Base-by-base conservation (phyloP, 179 eudicot species). In the Beta macrorhiza region DNA sequence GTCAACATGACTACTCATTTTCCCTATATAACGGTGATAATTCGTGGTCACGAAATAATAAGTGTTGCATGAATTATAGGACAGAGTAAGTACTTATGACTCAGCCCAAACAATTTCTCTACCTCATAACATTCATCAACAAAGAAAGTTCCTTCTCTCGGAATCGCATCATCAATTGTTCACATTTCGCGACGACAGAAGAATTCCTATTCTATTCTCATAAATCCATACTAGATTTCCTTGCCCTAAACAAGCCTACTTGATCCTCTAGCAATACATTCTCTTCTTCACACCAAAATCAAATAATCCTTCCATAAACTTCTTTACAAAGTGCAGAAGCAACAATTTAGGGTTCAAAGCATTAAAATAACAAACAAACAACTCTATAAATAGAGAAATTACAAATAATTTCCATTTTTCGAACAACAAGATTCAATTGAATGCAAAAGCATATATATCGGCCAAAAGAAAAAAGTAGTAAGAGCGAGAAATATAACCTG, bases 401-500 rank as follows among this genome's bases (percentile, higher is more conserved):
- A 20, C 47, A 22, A n/a, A 19, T 19, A 7, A 0, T n/a, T 19
- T 61, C 25, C 7, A 7, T 16, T 0, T 5, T 4, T 61, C 55
- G 10, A 72, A 22, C n/a, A 52, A 52, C 22, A 25, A 55, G 14
- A 74, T 1, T 14, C 16, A 78, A 45, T 67, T 25, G 77, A 37
- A 64, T 22, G 7, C 9, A 32, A 6, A 59, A 42, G 3, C 5
- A 25, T 16, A 16, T 62, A 62, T 4, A 17, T 11, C 29, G 6
- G 2, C 29, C 5, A 2, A 12, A 4, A 32, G 7, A 71, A 17
- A 56, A 25, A 67, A 5, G 11, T 13, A 17, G 0, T 19, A 20
- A 49, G 47, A 77, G 63, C 55, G 15, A 53, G 53, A 82, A 58
- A 22, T 19, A 83, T 86, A 53, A 86, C 91, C 88, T 83, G 42